Evolutionary conservation across 2,329 filamentous ascomycete genomes (phyloP).

Genomic region (Balansia obtecta): DNA sequence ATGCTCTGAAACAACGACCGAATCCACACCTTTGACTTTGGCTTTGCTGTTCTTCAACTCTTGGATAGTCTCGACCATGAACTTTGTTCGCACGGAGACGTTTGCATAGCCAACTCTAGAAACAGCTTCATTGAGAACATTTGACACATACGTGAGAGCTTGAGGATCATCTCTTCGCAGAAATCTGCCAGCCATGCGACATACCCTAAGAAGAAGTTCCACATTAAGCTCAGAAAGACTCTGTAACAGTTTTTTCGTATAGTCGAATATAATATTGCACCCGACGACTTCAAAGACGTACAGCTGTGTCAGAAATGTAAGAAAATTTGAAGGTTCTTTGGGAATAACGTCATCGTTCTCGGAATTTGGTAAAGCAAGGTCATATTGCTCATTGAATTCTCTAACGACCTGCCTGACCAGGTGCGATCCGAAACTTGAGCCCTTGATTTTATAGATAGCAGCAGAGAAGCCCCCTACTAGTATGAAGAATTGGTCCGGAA

Average conservation of each 20-base stretch:
- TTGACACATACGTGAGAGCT: constrained; percentile 77
- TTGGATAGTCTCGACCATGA: constrained; percentile 95
- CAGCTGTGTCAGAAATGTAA: constrained; percentile 72
- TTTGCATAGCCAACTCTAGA: constrained; percentile 53
- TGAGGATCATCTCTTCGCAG: constrained; percentile 82
- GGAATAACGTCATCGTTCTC: constrained; percentile 26
- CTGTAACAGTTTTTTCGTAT: constrained; percentile 64
- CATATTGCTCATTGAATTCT: constrained; percentile 57
- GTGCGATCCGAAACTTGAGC: constrained; percentile 81
- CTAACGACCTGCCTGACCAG: constrained; percentile 68
- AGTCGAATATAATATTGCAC: constrained; percentile 78
- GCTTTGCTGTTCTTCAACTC: constrained; percentile 90
- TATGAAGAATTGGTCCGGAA: constrained; percentile 84
- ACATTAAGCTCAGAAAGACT: constrained; percentile 76
- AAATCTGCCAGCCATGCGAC: constrained; percentile 70
- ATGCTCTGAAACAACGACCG: constrained; percentile 65
- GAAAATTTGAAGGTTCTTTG: constrained; percentile 51
- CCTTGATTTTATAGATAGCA: constrained; percentile 75
- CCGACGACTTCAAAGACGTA: constrained; percentile 88
- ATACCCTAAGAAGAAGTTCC: constrained; percentile 73
- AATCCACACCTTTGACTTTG: constrained; percentile 61
- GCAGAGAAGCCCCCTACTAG: constrained; percentile 83
- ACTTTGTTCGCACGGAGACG: constrained; percentile 78
- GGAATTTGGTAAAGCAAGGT: constrained; percentile 22
- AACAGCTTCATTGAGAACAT: constrained; percentile 62